These are phyloP conservation scores for Podila epigama DNA, from an alignment of 192 early-diverging fungal genomes.

Conservation along the genomic window DNA sequence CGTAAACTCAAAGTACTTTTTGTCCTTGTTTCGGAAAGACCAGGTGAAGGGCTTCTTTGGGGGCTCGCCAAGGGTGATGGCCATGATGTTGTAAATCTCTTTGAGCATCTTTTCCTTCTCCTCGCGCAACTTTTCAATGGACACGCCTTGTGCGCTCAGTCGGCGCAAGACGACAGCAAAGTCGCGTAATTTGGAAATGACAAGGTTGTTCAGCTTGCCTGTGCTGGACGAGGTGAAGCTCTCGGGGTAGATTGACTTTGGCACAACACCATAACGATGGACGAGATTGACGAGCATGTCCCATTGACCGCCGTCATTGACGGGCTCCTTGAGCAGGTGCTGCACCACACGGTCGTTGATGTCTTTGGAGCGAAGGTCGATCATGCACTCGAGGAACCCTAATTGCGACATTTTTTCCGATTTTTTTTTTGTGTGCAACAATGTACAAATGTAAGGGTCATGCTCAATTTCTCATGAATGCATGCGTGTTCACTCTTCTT, in stretches of 20 bases:
- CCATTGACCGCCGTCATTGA: slow-evolving; percentile 80
- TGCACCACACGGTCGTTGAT: slow-evolving; percentile 74
- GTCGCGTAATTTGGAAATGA: slow-evolving; percentile 73
- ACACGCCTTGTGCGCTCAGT: slow-evolving; percentile 52
- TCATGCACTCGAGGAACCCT: slow-evolving; percentile 79
- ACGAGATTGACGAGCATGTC: slow-evolving; percentile 82
- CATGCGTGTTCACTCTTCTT: too few species aligned
- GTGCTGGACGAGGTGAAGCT: slow-evolving; percentile 69
- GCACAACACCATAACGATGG: slow-evolving; percentile 78
- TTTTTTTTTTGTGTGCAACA: not conserved
- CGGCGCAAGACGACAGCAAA: slow-evolving; percentile 69
- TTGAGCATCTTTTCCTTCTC: slow-evolving; percentile 67
- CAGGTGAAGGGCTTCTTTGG: slow-evolving; percentile 70
- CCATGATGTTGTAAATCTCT: slow-evolving; percentile 74
- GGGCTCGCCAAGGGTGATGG: slow-evolving; percentile 76
- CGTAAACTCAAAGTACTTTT: slow-evolving; percentile 62
- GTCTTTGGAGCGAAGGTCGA: slow-evolving; percentile 66
- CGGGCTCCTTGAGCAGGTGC: slow-evolving; percentile 70
- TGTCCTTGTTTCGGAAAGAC: slow-evolving; percentile 75
- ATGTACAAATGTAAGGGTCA: not conserved
- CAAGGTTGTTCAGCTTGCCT: slow-evolving; percentile 62
- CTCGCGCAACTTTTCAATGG: slow-evolving; percentile 51
- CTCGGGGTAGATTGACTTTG: slow-evolving; percentile 72
- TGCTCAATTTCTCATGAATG: not conserved
- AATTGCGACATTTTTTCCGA: not conserved